Base-by-base conservation (phyloP, 371 early-diverging fungal species). In the Mortierella sp. region DNA sequence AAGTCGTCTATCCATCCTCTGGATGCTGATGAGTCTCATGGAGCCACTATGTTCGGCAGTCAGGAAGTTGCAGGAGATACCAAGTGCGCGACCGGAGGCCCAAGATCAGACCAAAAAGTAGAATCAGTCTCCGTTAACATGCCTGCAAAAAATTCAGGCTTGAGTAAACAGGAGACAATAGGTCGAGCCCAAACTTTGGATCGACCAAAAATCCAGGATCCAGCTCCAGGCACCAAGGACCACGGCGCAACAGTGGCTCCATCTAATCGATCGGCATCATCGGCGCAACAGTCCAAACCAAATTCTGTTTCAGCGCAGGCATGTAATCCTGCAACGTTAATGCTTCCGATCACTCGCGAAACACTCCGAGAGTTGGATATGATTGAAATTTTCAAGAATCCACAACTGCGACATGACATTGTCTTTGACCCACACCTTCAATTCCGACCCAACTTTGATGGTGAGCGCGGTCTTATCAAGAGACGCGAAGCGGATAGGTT, bases 321-420 rank as follows among this genome's bases (percentile, higher is more conserved):
- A 30, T 20, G 52, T 1, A 32, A 26, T 22, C 62, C 79, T 14
- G 45, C 83, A 1, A 71, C 78, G 12, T 39, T 74, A 68, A 58
- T 88, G 6, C 90, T 92, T 0, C 88, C 92, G 1, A 85, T 92
- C 18, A 90, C 90, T 11, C 83, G 92, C 5, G 89, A 88, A 35
- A 90, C 93, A 0, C 70, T 91, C 39, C 84, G 90, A 20, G 92
- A 92, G 66, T 73, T 92, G 51, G 90, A 92, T 39, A 70, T 93
- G 64, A 81, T 88, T 20, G 92, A 91, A 75, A 91, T 94, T 22
- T 85, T 91, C 64, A 83, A 86, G 32, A 93, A 91, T 70, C 84
- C 90, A 18, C 95, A 94, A 62, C 87, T 94, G 10, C 88, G 95
- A 11, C 95, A 94, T 75, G 95, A 94, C 72, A 77, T 94, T 28